A percentile compares a stretch with the other conserved stretches of the same genome.
Conservation (phyloP, 495 filamentous ascomycete genomes). For the Penicillium herquei region DNA sequence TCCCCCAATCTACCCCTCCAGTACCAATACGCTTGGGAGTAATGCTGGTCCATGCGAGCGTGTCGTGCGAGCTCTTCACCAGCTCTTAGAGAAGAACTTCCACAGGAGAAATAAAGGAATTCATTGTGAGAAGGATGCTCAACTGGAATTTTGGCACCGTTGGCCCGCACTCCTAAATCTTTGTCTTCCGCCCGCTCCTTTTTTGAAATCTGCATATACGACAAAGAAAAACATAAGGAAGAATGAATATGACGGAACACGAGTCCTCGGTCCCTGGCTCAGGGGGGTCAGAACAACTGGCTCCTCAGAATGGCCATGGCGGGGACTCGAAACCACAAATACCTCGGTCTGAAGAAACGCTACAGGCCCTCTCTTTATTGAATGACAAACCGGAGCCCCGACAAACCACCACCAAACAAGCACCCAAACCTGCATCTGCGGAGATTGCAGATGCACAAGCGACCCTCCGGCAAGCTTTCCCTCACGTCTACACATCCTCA, state of each 20-base stretch:
- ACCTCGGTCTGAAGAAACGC: conserved; percentile 24
- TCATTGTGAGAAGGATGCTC: conserved; percentile 18
- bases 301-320: conserved; percentile 27
- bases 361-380: conserved; percentile 18
- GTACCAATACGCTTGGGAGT: conserved; percentile 23
- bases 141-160: conserved; percentile 21
- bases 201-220: neutral
- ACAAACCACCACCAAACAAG: conserved; percentile 27
- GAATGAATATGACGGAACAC: conserved; percentile 38
- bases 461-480: conserved; percentile 39
- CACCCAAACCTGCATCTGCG: conserved; percentile 22
- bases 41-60: conserved; percentile 39
- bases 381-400: conserved; percentile 27
- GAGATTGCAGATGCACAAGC: conserved; percentile 35
- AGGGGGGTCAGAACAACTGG: conserved; percentile 29
- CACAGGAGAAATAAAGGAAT: conserved; percentile 1
- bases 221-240: conserved; percentile 6
- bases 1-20: conserved; percentile 16
- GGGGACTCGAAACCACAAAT: conserved; percentile 22
- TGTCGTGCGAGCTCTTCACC: conserved; percentile 26
- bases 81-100: conserved; percentile 28
- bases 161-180: conserved; percentile 17
- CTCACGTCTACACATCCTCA: conserved; percentile 38
- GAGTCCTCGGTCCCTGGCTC: conserved; percentile 31
- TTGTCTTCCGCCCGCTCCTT: neutral